Conservation (phyloP, 768 basidiomycete genomes). For the Paxillus ammoniavirescens region DNA sequence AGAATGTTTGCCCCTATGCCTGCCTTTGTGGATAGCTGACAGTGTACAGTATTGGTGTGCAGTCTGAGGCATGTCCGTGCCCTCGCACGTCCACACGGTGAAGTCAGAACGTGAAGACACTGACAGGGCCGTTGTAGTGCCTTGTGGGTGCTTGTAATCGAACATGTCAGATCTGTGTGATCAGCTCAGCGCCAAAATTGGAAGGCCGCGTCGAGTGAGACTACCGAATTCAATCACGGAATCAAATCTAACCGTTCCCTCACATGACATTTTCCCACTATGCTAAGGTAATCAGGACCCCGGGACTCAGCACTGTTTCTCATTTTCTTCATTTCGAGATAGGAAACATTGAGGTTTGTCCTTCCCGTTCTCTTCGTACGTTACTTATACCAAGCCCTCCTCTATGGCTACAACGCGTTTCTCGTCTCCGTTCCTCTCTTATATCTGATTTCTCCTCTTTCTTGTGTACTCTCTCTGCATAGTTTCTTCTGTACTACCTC, state of each 20-base stretch:
- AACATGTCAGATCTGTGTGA: conserved; percentile 3
- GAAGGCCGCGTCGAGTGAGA: conserved; percentile 14
- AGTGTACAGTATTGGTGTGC: no score
- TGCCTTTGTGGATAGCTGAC: no score
- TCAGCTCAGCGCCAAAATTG: conserved; percentile 19
- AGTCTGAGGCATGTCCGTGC: no score
- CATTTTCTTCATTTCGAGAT: conserved; percentile 3
- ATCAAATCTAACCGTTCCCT: conserved; percentile 20
- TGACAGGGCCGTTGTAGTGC: not conserved
- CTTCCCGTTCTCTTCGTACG: conserved; percentile 19
- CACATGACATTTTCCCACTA: conserved; percentile 15
- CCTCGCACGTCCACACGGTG: no score
- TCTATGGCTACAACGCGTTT: conserved; percentile 21
- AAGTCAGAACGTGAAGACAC: no score
- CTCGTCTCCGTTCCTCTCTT: conserved; percentile 9
- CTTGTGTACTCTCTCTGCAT: conserved; percentile 3
- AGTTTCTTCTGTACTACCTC: not conserved
- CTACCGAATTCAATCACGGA: conserved; percentile 6
- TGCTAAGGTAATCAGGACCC: conserved; percentile 19
- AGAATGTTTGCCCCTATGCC: no score
- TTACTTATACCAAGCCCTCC: conserved; percentile 31
- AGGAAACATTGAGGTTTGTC: not conserved
- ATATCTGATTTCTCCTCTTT: conserved; percentile 2
- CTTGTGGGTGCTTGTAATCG: conserved; percentile 1
- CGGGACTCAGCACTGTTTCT: conserved; percentile 3